Evolutionary conservation across 2,329 filamentous ascomycete species (phyloP).

Genomic region (Phoma herbarum): DNA sequence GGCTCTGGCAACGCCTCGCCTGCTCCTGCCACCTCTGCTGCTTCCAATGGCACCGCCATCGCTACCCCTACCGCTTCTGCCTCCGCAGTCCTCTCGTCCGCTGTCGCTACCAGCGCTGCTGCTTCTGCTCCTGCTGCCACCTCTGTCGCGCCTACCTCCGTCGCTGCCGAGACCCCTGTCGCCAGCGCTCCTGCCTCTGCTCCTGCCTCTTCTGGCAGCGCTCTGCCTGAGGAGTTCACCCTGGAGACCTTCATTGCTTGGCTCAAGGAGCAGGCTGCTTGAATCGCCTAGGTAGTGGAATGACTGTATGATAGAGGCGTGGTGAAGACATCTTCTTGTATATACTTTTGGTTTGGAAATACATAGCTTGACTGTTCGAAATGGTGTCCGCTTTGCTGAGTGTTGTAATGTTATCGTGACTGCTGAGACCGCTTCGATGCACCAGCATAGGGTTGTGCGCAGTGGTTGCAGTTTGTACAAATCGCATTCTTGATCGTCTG

Average conservation of each 20-base stretch:
- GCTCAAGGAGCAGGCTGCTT: constrained; percentile 32
- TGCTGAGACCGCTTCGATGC: too few relatives aligned
- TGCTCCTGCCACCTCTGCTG: constrained; percentile 20
- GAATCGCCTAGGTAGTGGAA: neutral
- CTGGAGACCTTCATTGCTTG: constrained; percentile 37
- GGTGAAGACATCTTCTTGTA: constrained; percentile 16
- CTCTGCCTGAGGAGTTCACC: constrained; percentile 35
- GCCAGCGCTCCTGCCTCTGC: constrained; percentile 10
- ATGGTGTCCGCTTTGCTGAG: neutral
- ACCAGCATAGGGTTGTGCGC: too few relatives aligned
- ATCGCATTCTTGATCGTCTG: neutral
- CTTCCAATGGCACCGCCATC: constrained; percentile 21
- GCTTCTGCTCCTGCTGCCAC: constrained; percentile 12
- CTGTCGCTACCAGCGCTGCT: constrained; percentile 7
- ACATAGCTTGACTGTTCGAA: constrained; percentile 10
- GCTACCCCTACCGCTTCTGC: constrained; percentile 14
- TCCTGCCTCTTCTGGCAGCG: constrained; percentile 26
- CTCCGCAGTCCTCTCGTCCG: constrained; percentile 16
- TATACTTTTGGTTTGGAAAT: constrained; percentile 15
- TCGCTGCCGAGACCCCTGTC: constrained; percentile 26
- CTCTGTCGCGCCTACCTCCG: constrained; percentile 22
- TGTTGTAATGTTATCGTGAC: neutral
- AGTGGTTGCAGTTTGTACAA: too few relatives aligned
- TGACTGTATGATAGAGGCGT: neutral
- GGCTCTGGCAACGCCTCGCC: constrained; percentile 29